phyloP scores from a whole-genome alignment of 768 basidiomycete species.

The Nidula microcarpa region DNA sequence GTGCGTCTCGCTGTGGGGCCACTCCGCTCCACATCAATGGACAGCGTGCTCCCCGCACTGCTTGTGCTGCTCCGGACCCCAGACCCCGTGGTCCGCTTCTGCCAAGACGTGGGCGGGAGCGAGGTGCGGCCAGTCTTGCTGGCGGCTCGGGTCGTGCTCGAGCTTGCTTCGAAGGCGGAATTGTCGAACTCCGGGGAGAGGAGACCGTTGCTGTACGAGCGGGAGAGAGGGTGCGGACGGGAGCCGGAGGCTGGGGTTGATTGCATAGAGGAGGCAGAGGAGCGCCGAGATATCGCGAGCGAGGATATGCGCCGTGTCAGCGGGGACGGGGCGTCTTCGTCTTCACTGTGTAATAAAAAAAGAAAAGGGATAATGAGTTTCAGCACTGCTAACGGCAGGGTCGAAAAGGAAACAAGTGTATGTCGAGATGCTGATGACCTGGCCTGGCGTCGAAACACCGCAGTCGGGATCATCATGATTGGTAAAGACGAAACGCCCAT shows the following conservation, averaged over 20 bases:
- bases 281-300: conserved; percentile 45
- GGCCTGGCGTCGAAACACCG: too few relatives aligned
- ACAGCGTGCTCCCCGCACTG: background rate
- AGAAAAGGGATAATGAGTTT: conserved; percentile 1
- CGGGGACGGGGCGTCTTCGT: conserved; percentile 69
- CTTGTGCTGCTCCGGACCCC: conserved; percentile 3
- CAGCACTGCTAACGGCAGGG: background rate
- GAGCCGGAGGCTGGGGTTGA: conserved; percentile 11
- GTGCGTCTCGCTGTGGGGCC: background rate
- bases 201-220: conserved; percentile 27
- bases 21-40: background rate
- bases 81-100: conserved; percentile 5
- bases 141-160: conserved; percentile 1
- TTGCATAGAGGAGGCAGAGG: conserved; percentile 41
- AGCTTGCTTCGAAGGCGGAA: conserved; percentile 3
- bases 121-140: background rate
- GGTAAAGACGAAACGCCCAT: too few relatives aligned
- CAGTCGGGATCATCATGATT: too few relatives aligned
- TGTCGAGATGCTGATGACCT: too few relatives aligned
- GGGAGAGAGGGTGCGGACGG: conserved; percentile 25
- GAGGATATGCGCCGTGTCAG: conserved; percentile 61
- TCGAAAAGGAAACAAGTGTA: too few relatives aligned
- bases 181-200: conserved; percentile 11
- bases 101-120: conserved; percentile 20
- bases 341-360: conserved; percentile 42